A percentile compares a stretch with the other conserved stretches of the same genome.
phyloP scores from a whole-genome alignment of 2,329 filamentous ascomycete species.

The Xylaria sp. region DNA sequence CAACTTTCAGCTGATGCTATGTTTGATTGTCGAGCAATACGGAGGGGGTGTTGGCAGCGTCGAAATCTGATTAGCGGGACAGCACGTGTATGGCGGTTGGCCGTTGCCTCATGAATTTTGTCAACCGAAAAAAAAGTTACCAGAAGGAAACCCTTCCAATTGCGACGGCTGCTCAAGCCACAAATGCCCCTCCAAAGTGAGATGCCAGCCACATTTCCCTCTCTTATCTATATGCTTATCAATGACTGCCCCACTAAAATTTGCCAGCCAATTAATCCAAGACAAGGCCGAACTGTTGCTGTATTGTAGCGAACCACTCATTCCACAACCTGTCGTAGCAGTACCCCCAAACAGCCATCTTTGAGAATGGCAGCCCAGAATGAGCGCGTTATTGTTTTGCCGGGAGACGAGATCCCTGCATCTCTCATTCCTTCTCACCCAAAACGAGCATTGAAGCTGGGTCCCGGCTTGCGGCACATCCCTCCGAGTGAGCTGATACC shows the following conservation, averaged over 20 bases:
- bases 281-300: background rate
- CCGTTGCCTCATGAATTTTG: slow-evolving; percentile 39
- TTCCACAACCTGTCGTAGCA: slow-evolving; percentile 24
- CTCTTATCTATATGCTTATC: slow-evolving; percentile 24
- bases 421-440: slow-evolving; percentile 73
- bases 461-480: slow-evolving; percentile 84
- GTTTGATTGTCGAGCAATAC: slow-evolving; percentile 1
- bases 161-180: slow-evolving; percentile 43
- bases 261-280: background rate
- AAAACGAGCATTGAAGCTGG: slow-evolving; percentile 79
- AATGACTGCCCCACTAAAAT: slow-evolving; percentile 13
- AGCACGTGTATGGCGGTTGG: slow-evolving; percentile 9
- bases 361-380: slow-evolving; percentile 60
- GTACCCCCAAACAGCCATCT: slow-evolving; percentile 17
- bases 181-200: slow-evolving; percentile 45
- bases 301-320: slow-evolving; percentile 1
- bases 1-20: background rate
- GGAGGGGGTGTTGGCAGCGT: slow-evolving; percentile 24
- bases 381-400: slow-evolving; percentile 75
- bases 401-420: slow-evolving; percentile 78
- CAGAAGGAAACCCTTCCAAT: slow-evolving; percentile 20
- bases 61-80: slow-evolving; percentile 20
- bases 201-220: slow-evolving; percentile 33
- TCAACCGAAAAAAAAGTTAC: slow-evolving; percentile 39
- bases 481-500: slow-evolving; percentile 78